phyloP scores from a whole-genome alignment of 2,329 filamentous ascomycete species.

The Colletotrichum godetiae region DNA sequence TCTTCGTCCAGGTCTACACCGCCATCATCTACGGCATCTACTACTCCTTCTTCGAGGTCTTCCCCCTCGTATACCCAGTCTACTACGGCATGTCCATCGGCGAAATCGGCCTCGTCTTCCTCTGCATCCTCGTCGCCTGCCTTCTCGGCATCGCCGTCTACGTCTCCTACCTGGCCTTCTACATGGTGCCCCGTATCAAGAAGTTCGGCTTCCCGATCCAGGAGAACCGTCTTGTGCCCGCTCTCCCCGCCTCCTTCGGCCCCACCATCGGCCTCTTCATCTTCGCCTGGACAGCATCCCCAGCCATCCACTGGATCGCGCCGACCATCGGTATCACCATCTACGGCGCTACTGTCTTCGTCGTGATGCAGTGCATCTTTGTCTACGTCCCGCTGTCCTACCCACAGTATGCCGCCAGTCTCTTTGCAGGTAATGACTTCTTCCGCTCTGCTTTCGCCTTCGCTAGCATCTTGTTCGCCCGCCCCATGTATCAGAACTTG shows the following conservation, averaged over 20 bases:
- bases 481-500: slow-evolving; percentile 68
- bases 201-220: slow-evolving; percentile 61
- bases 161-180: slow-evolving; percentile 62
- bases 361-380: slow-evolving; percentile 71
- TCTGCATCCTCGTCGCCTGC: slow-evolving; percentile 69
- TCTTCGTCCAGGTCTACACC: slow-evolving; percentile 72
- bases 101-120: slow-evolving; percentile 69
- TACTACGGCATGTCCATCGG: slow-evolving; percentile 71
- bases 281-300: slow-evolving; percentile 68
- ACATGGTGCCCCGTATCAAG: slow-evolving; percentile 61
- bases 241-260: slow-evolving; percentile 62
- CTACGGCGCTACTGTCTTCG: slow-evolving; percentile 62
- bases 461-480: slow-evolving; percentile 68
- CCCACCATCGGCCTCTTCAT: slow-evolving; percentile 71
- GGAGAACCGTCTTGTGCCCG: slow-evolving; percentile 66
- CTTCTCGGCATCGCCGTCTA: slow-evolving; percentile 62
- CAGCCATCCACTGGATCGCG: slow-evolving; percentile 64
- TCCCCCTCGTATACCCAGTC: slow-evolving; percentile 71
- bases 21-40: slow-evolving; percentile 72
- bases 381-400: slow-evolving; percentile 68
- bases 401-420: slow-evolving; percentile 65
- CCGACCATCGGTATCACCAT: slow-evolving; percentile 68
- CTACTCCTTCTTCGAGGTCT: slow-evolving; percentile 74
- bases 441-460: slow-evolving; percentile 68
- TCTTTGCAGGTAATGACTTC: slow-evolving; percentile 72